Evolutionary conservation across 768 basidiomycete genomes (phyloP).

Genomic region (Mycena capillaripes): DNA sequence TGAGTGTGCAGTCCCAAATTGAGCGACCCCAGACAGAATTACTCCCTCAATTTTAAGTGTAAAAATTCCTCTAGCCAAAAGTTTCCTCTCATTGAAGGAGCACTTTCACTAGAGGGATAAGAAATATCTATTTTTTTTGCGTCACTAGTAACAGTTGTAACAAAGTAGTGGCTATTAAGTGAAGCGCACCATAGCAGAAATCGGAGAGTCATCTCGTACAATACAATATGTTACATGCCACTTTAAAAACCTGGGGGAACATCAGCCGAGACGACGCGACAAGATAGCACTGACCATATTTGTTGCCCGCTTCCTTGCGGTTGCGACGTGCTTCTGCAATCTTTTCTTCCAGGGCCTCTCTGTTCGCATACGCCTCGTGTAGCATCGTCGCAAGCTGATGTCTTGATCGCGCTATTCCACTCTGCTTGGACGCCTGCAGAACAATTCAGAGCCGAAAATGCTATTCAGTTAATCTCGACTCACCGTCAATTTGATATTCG

Average conservation of each 20-base stretch:
- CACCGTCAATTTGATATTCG: conserved; percentile 89
- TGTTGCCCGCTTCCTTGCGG: conserved; percentile 91
- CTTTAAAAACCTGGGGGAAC: conserved; percentile 48
- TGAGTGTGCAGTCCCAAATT: no score
- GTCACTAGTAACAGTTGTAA: no score
- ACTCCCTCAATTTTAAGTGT: no score
- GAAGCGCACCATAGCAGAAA: no score
- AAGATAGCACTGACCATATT: conserved; percentile 74
- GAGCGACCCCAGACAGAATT: no score
- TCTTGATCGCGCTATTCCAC: conserved; percentile 76
- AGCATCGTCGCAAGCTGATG: conserved; percentile 87
- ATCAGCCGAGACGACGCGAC: background rate
- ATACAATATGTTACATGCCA: background rate
- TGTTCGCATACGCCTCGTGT: conserved; percentile 86
- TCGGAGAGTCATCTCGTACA: no score
- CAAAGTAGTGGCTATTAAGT: no score
- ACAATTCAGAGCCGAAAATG: conserved; percentile 2
- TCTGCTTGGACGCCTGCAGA: conserved; percentile 76
- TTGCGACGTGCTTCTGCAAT: conserved; percentile 88
- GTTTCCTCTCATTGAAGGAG: no score
- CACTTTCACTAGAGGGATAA: no score
- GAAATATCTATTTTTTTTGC: no score
- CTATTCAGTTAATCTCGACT: conserved; percentile 40
- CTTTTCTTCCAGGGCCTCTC: conserved; percentile 85
- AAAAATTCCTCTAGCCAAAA: no score